These are phyloP conservation scores for Magnolia officinalis DNA, from an alignment of 164 flowering plant genomes.

Conservation along the genomic window DNA sequence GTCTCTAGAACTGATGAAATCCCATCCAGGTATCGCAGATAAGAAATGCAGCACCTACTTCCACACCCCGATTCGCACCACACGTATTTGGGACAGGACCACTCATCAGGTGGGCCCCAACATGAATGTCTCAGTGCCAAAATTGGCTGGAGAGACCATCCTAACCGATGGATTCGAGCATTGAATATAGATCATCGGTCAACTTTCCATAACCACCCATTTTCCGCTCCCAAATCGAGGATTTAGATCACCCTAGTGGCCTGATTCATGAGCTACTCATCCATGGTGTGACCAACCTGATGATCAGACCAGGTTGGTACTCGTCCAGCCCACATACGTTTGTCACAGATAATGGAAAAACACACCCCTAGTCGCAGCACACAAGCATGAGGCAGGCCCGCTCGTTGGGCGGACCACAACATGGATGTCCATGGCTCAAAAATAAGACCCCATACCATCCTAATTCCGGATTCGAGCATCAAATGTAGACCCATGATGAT, in stretches of 20 bases:
- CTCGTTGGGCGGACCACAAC: no score
- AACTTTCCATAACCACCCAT: background rate
- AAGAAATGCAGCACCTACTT: background rate
- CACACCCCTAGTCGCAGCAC: background rate
- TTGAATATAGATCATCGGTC: background rate
- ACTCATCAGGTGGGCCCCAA: no score
- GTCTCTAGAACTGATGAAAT: background rate
- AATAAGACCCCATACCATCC: no score
- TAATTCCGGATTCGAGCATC: no score
- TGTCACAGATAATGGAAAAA: no score
- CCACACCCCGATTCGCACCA: no score
- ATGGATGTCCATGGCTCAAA: no score
- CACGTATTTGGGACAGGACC: no score
- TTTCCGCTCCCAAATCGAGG: background rate
- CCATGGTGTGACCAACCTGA: background rate
- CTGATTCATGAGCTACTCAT: background rate
- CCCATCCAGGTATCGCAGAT: background rate
- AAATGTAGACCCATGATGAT: no score
- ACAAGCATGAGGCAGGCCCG: no score
- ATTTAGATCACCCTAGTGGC: background rate
- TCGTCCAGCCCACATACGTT: background rate
- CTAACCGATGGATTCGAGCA: background rate
- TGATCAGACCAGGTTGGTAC: background rate
- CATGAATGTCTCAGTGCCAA: no score
- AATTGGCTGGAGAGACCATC: no score